These are phyloP conservation scores for Trichocladium antarcticum DNA, from an alignment of 495 filamentous ascomycete genomes.

Conservation along the genomic window DNA sequence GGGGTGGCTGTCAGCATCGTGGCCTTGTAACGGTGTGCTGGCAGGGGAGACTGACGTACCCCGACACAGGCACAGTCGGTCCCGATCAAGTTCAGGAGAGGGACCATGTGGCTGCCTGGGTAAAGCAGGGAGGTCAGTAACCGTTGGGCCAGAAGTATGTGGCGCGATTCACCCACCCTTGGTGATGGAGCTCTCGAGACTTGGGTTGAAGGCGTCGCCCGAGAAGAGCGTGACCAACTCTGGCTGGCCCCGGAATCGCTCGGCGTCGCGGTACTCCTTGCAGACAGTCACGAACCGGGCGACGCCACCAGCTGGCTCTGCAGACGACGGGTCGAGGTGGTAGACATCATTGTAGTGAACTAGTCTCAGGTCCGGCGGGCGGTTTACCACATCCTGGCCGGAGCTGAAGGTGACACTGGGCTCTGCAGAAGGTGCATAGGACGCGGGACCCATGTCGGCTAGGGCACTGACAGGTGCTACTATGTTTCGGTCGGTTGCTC, in stretches of 20 bases:
- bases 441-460: conserved; percentile 3
- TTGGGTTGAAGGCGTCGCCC: conserved; percentile 86
- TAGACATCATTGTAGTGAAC: conserved; percentile 91
- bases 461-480: too few relatives aligned
- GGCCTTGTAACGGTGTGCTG: too few relatives aligned
- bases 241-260: conserved; percentile 49
- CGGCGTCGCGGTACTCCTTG: conserved; percentile 56
- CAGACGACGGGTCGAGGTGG: conserved; percentile 64
- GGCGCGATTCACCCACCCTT: conserved; percentile 44
- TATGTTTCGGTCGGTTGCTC: too few relatives aligned
- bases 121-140: conserved; percentile 5
- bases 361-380: conserved; percentile 60
- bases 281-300: conserved; percentile 68
- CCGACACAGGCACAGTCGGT: conserved; percentile 71
- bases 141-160: neutral
- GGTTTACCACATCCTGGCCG: conserved; percentile 20
- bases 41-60: conserved; percentile 38
- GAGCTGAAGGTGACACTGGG: conserved; percentile 41
- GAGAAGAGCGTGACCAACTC: conserved; percentile 72
- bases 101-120: conserved; percentile 67
- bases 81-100: conserved; percentile 65
- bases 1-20: neutral
- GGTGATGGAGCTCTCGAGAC: conserved; percentile 72
- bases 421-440: conserved; percentile 10
- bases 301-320: conserved; percentile 70